phyloP scores from a whole-genome alignment of 2,329 filamentous ascomycete genomes.

The Sordariomycetes sp. region DNA sequence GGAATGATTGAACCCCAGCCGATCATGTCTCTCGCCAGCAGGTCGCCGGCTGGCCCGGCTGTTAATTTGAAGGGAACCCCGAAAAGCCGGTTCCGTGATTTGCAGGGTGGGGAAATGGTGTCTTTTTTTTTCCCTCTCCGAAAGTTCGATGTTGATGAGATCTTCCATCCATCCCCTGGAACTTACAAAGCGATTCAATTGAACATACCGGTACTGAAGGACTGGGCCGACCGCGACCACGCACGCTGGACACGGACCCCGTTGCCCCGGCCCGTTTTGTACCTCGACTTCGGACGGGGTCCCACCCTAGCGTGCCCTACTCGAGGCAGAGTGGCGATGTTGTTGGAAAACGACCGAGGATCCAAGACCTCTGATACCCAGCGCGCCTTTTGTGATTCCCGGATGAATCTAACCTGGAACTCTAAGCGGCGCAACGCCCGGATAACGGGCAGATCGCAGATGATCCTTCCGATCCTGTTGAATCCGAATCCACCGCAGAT shows the following conservation, averaged over 20 bases:
- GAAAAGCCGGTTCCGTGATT: background rate
- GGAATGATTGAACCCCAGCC: too few relatives aligned
- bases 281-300: background rate
- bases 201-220: too few relatives aligned
- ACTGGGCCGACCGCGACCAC: too few relatives aligned
- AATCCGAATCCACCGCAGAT: too few relatives aligned
- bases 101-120: background rate
- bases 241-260: too few relatives aligned
- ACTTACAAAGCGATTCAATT: background rate
- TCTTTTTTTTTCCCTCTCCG: background rate
- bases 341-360: background rate
- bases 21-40: too few relatives aligned
- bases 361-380: background rate
- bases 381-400: background rate
- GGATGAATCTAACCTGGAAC: background rate
- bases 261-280: background rate
- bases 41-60: too few relatives aligned
- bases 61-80: too few relatives aligned
- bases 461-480: too few relatives aligned
- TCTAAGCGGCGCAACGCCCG: background rate
- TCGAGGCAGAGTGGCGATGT: background rate
- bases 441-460: too few relatives aligned
- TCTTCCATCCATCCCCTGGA: background rate
- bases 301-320: background rate
- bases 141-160: background rate